Evolutionary conservation across 1,284 basidiomycete genomes (phyloP).

Genomic region (Limonomyces culmigenus): DNA sequence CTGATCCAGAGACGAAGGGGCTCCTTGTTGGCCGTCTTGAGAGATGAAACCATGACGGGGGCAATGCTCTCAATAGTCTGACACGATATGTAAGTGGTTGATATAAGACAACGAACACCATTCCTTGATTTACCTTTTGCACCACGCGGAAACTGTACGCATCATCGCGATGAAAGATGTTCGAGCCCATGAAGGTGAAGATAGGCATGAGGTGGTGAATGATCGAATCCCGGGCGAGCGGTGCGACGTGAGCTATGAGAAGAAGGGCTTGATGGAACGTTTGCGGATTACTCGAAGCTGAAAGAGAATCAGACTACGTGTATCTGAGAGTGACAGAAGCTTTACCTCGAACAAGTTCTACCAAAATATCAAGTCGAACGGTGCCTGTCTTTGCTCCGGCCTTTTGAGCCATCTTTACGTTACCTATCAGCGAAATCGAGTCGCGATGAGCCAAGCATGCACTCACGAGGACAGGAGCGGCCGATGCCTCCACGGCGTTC

Average conservation of each 20-base stretch:
- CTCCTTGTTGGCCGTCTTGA: constrained; percentile 35
- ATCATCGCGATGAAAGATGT: constrained; percentile 92
- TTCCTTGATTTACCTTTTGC: constrained; percentile 61
- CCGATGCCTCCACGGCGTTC: constrained; percentile 59
- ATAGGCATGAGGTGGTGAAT: constrained; percentile 96
- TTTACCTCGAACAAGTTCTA: constrained; percentile 72
- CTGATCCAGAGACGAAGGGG: constrained; percentile 47
- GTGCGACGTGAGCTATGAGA: constrained; percentile 75
- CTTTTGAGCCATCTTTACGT: too few relatives aligned
- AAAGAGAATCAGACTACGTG: constrained; percentile 4
- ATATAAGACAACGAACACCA: too few relatives aligned
- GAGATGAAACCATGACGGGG: constrained; percentile 76
- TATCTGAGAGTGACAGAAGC: constrained; percentile 1
- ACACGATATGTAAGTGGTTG: constrained; percentile 1
- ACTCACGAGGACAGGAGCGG: constrained; percentile 44
- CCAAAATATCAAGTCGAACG: constrained; percentile 63
- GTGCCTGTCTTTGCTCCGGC: constrained; percentile 30
- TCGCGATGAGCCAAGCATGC: too few relatives aligned
- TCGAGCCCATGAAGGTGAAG: constrained; percentile 98
- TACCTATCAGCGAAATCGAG: too few relatives aligned
- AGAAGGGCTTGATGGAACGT: constrained; percentile 89
- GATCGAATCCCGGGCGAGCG: constrained; percentile 78
- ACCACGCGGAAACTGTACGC: constrained; percentile 91
- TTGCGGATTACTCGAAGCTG: constrained; percentile 82
- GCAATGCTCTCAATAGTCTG: constrained; percentile 88